Base-by-base conservation (phyloP, 257 asterid genomes). In the Penstemon barbatus region DNA sequence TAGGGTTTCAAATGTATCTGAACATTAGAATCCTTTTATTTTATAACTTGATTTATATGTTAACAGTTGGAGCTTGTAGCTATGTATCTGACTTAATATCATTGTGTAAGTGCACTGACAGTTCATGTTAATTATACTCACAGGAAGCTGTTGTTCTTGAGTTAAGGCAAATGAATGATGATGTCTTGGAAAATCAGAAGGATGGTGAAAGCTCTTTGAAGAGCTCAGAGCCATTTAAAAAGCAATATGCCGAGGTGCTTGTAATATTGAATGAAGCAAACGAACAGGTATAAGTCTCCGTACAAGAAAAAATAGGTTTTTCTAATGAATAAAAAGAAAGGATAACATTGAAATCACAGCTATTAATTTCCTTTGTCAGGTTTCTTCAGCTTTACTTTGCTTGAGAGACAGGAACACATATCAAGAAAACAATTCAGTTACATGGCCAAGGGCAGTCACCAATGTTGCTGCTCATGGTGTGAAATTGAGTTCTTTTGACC, bases 131-230 rank as follows among this genome's bases (percentile, higher is more conserved):
- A 25, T 25, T 70, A 78, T 44, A 70, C 37, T 19, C 77, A 66
- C 71, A 94, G 99, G 99, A 94, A 76, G 96, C 96, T 54, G 61
- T 87, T 72, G 87, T 91, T 82, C 75, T 59, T 25, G 96, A 94
- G 83, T 80, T 94, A 72, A 89, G 86, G 85, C 86, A 72, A 43
- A 73, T 91, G 95, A 89, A 94, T 59, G 91, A 93, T 62, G 96
- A 89, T 33, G 87, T 82, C 50, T 65, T 72, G 61, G 86, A 84
- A 83, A 78, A 74, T 80, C 85, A 85, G 53, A 83, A 71, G 75
- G 75, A 77, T 9, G 81, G 75, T 6, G 79, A 71, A 37, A 54
- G 72, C 80, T 76, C 91, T 63, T 85, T 87, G 60, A 86, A 91
- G 79, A 95, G 87, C 53, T 84, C 90, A 1, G 97, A 94, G 45